These are phyloP conservation scores for Juglanconis oblonga DNA, from an alignment of 2,329 filamentous ascomycete species.

Conservation along the genomic window DNA sequence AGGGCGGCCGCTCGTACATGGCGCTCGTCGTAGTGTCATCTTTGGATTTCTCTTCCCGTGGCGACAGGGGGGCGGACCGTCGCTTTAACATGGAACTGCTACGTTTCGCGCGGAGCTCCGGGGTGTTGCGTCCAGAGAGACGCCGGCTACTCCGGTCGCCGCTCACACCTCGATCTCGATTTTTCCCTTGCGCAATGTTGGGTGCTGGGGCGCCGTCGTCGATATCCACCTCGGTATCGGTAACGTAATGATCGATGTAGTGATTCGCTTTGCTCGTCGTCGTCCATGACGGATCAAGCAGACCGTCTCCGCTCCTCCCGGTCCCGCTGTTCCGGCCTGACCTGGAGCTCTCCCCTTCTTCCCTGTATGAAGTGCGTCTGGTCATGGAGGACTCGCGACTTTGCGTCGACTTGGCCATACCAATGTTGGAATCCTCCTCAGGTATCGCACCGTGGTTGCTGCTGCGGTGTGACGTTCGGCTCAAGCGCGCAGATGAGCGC, in stretches of 20 bases:
- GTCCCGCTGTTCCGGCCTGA: conserved; percentile 6
- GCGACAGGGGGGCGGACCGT: conserved; percentile 48
- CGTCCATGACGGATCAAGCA: conserved; percentile 23
- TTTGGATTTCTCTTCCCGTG: conserved; percentile 34
- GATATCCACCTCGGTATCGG: conserved; percentile 29
- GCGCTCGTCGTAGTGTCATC: conserved; percentile 29
- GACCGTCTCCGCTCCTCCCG: conserved; percentile 12
- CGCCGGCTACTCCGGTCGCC: conserved; percentile 43
- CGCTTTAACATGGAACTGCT: conserved; percentile 59
- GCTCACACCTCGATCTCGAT: conserved; percentile 47
- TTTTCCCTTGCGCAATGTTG: conserved; percentile 59
- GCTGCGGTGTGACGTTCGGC: conserved; percentile 46
- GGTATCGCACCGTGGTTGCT: conserved; percentile 42
- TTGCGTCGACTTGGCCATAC: background rate
- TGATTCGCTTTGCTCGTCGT: conserved; percentile 23
- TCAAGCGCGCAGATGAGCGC: conserved; percentile 49
- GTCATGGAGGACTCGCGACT: background rate
- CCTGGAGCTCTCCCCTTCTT: background rate
- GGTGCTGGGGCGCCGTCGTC: conserved; percentile 71
- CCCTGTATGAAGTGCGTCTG: background rate
- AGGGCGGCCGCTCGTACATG: conserved; percentile 70
- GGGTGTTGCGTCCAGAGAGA: conserved; percentile 46
- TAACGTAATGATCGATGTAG: conserved; percentile 16
- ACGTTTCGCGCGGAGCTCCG: conserved; percentile 48
- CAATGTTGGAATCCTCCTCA: conserved; percentile 31